Conservation (phyloP, 345 rosid genomes). For the Populus davidiana region DNA sequence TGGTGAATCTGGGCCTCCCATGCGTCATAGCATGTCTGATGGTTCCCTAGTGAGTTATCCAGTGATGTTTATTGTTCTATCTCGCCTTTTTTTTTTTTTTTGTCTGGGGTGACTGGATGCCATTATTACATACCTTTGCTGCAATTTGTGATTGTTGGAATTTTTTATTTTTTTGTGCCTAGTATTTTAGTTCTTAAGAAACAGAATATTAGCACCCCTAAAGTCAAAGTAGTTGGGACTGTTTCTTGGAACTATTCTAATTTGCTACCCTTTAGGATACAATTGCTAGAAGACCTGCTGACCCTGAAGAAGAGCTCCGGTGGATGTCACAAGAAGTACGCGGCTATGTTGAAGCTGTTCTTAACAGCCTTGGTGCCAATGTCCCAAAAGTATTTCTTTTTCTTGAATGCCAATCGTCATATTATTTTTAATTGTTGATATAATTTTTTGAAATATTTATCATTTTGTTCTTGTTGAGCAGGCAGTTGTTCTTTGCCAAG, state of each 20-base stretch:
- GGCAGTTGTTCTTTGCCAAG: slow-evolving; percentile 99
- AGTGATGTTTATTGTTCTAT: neutral
- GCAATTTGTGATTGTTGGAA: slow-evolving; percentile 1
- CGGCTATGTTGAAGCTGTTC: slow-evolving; percentile 99
- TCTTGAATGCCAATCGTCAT: slow-evolving; percentile 3
- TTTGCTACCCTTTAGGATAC: slow-evolving; percentile 52
- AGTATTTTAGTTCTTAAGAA: neutral
- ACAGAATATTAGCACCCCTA: neutral
- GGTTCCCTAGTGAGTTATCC: slow-evolving; percentile 87
- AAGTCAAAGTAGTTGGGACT: neutral
- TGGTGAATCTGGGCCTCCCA: slow-evolving; percentile 48
- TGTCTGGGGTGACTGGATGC: slow-evolving; percentile 6
- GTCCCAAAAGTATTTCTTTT: slow-evolving; percentile 73
- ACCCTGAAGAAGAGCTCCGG: slow-evolving; percentile 97
- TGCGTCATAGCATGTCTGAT: slow-evolving; percentile 94
- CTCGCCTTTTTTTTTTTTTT: neutral
- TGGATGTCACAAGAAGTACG: slow-evolving; percentile 99
- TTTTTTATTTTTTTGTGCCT: neutral
- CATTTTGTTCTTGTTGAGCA: slow-evolving; percentile 39
- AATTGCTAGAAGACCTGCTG: slow-evolving; percentile 85
- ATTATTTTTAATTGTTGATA: neutral
- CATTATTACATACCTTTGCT: slow-evolving; percentile 10
- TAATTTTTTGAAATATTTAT: slow-evolving; percentile 4
- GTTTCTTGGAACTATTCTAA: neutral
- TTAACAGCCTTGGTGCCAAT: slow-evolving; percentile 97